Percentiles rank a stretch among this genome's conserved stretches.
Evolutionary conservation across 2,329 filamentous ascomycete species (phyloP).

Genomic region (Aspergillus glaucus): DNA sequence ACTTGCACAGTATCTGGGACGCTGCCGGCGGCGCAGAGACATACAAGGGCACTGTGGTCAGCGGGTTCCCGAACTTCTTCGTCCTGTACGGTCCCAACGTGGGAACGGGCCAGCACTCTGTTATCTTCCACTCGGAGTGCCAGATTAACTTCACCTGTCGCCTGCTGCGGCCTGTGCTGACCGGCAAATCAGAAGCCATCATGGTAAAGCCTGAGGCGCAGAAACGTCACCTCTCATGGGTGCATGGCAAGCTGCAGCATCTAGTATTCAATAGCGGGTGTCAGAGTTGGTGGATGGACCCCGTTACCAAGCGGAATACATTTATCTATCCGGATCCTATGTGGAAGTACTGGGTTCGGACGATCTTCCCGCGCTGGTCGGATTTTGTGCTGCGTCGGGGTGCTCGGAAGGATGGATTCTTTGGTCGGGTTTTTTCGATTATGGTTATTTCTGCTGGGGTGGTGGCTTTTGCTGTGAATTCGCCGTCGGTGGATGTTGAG

Average conservation of each 20-base stretch:
- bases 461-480: background rate
- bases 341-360: constrained; percentile 13
- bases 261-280: constrained; percentile 13
- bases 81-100: constrained; percentile 12
- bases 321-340: constrained; percentile 13
- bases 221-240: constrained; percentile 9
- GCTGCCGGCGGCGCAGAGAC: constrained; percentile 21
- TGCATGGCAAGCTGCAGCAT: constrained; percentile 7
- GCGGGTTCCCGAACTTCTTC: constrained; percentile 11
- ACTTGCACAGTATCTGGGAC: constrained; percentile 19
- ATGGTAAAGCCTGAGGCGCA: constrained; percentile 9
- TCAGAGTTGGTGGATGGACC: constrained; percentile 11
- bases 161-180: constrained; percentile 6
- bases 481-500: background rate
- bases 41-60: constrained; percentile 17
- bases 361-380: constrained; percentile 4
- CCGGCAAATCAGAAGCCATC: constrained; percentile 4
- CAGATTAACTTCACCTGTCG: constrained; percentile 13
- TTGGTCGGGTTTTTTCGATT: background rate
- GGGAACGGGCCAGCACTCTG: constrained; percentile 10
- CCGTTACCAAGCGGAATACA: too few relatives aligned
- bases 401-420: background rate
- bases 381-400: background rate
- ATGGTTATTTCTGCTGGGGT: background rate
- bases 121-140: constrained; percentile 14